Evolutionary conservation across 2,329 filamentous ascomycete genomes (phyloP).

Genomic region (Colletotrichum eremochloae): DNA sequence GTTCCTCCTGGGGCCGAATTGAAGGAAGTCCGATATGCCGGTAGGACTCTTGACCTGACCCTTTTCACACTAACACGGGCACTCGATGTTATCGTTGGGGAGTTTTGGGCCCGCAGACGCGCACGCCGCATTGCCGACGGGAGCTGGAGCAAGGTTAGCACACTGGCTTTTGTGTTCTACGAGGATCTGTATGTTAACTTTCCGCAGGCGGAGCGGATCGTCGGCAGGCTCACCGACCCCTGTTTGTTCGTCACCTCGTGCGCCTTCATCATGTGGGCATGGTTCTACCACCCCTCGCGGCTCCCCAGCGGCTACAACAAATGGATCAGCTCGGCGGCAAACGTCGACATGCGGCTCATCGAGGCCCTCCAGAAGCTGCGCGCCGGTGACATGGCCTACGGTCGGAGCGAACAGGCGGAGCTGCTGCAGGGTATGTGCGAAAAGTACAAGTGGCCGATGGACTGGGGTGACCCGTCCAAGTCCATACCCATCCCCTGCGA

Average conservation of each 20-base stretch:
- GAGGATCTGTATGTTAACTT: slow-evolving; percentile 30
- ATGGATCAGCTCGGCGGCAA: slow-evolving; percentile 84
- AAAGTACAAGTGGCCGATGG: slow-evolving; percentile 76
- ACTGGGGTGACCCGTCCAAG: slow-evolving; percentile 79
- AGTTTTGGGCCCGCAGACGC: slow-evolving; percentile 70
- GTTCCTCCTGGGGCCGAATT: slow-evolving; percentile 46
- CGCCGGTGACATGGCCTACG: slow-evolving; percentile 76
- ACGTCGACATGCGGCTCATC: slow-evolving; percentile 80
- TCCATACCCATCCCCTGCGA: slow-evolving; percentile 84
- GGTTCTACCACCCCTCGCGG: slow-evolving; percentile 81
- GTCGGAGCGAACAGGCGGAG: slow-evolving; percentile 76
- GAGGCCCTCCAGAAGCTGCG: slow-evolving; percentile 78
- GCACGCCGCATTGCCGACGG: slow-evolving; percentile 58
- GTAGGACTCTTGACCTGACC: slow-evolving; percentile 84
- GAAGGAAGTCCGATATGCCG: slow-evolving; percentile 61
- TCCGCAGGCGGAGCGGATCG: slow-evolving; percentile 55
- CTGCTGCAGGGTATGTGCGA: slow-evolving; percentile 79
- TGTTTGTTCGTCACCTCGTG: slow-evolving; percentile 79
- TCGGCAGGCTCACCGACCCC: slow-evolving; percentile 70
- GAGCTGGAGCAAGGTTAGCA: slow-evolving; percentile 62
- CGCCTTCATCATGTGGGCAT: slow-evolving; percentile 88
- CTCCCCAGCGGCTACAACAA: slow-evolving; percentile 81
- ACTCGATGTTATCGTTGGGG: slow-evolving; percentile 76
- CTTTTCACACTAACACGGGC: slow-evolving; percentile 82
- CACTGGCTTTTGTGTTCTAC: slow-evolving; percentile 1